Conservation (phyloP, 257 asterid species). For the Capsicum baccatum region DNA sequence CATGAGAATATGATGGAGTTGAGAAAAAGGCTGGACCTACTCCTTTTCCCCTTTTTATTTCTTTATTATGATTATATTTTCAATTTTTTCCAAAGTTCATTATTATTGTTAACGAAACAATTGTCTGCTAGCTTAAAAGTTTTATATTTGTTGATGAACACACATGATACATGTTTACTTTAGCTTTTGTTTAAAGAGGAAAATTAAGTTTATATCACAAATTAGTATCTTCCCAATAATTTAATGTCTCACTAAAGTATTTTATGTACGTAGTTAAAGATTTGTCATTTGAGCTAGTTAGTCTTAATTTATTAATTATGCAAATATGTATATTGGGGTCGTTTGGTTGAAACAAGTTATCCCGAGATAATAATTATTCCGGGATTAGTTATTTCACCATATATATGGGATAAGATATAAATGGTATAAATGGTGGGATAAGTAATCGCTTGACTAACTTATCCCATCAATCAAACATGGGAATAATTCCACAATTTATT, state of each 20-base stretch:
- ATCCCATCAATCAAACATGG: too few species aligned
- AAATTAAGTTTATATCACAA: neutral
- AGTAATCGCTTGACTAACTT: too few species aligned
- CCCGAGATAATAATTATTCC: too few species aligned
- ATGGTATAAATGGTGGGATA: too few species aligned
- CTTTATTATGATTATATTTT: neutral
- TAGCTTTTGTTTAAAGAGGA: slow-evolving; percentile 7
- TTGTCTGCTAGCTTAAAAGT: slow-evolving; percentile 10
- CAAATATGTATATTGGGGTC: neutral
- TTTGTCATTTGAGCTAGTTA: neutral
- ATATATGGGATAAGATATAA: too few species aligned
- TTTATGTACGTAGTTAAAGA: neutral
- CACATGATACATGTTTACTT: slow-evolving; percentile 22
- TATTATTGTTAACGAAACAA: slow-evolving; percentile 36
- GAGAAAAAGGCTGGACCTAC: slow-evolving; percentile 42
- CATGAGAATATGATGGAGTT: slow-evolving; percentile 39
- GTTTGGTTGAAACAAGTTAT: too few species aligned
- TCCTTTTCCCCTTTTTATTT: slow-evolving; percentile 1
- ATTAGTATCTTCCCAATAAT: neutral
- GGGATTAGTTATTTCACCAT: too few species aligned
- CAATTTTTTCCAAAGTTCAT: neutral
- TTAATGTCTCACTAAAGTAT: neutral
- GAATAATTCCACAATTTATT: too few species aligned
- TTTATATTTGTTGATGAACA: neutral
- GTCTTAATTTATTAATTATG: neutral